These are phyloP conservation scores for Aureobasidium sp. DNA, from an alignment of 2,329 filamentous ascomycete genomes.

Conservation along the genomic window DNA sequence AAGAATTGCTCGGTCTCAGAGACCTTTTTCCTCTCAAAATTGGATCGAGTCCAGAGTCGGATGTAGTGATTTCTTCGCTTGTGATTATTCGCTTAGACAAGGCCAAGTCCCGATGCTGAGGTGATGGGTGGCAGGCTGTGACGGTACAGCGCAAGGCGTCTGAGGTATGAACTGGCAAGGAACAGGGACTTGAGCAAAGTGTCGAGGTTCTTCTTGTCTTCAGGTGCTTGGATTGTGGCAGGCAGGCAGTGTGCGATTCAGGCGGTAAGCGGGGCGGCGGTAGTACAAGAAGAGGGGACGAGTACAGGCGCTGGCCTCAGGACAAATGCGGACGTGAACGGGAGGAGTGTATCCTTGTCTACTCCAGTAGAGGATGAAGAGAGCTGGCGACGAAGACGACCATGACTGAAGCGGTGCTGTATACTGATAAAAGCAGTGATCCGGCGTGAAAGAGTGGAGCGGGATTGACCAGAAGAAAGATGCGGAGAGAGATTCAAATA, in stretches of 20 bases:
- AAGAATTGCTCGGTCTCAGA: slow-evolving; percentile 56
- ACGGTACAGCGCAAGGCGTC: not conserved
- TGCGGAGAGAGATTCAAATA: not conserved
- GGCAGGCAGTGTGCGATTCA: not conserved
- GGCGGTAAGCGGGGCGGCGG: slow-evolving; percentile 4
- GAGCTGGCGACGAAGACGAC: not conserved
- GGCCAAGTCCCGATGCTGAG: not conserved
- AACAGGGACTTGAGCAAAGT: not conserved
- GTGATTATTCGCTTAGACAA: not conserved
- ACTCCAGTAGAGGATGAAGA: not conserved
- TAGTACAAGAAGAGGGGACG: slow-evolving; percentile 5
- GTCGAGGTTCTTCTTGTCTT: not conserved
- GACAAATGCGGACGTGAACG: not conserved
- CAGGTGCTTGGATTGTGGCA: not conserved
- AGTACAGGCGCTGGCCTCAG: not conserved
- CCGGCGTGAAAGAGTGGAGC: not conserved
- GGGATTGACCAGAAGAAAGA: not conserved
- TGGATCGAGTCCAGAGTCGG: not conserved
- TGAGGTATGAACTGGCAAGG: not conserved
- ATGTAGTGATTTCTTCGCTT: not conserved
- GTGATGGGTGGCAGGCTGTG: not conserved
- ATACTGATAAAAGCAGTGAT: not conserved
- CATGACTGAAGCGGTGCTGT: slow-evolving; percentile 1
- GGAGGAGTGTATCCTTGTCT: not conserved
- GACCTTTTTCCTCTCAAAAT: slow-evolving; percentile 11